Conservation (phyloP, 768 basidiomycete species). For the Harrya chromipes region DNA sequence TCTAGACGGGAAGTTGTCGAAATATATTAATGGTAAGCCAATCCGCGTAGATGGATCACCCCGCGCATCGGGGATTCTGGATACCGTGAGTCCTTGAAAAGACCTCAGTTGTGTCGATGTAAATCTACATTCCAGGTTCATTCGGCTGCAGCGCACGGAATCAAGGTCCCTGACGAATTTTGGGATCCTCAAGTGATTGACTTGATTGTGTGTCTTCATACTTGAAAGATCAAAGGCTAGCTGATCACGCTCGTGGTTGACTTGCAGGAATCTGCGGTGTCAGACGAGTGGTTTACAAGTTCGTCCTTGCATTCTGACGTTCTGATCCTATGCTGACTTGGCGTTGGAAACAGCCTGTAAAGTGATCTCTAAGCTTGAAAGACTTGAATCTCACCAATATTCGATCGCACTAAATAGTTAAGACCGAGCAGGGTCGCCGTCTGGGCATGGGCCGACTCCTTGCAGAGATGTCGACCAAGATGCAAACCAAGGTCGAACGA, state of each 20-base stretch:
- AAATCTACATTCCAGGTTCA: constrained; percentile 44
- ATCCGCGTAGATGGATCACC: constrained; percentile 75
- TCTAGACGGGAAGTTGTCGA: constrained; percentile 64
- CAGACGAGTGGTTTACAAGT: constrained; percentile 78
- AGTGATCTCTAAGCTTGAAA: neutral
- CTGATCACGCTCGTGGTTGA: neutral
- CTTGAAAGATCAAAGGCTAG: neutral
- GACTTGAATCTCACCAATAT: neutral
- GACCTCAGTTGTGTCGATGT: neutral
- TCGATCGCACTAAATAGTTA: constrained; percentile 43
- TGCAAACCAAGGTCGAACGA: constrained; percentile 53
- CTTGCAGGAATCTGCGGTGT: constrained; percentile 64
- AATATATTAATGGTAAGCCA: constrained; percentile 64
- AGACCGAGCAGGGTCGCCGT: constrained; percentile 68
- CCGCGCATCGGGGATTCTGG: constrained; percentile 69
- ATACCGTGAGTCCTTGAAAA: constrained; percentile 45
- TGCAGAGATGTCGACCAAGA: constrained; percentile 56
- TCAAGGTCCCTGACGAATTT: constrained; percentile 70
- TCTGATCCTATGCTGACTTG: neutral
- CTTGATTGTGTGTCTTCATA: constrained; percentile 45
- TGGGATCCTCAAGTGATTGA: constrained; percentile 58
- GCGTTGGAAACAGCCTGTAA: constrained; percentile 22
- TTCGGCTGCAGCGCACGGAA: constrained; percentile 67
- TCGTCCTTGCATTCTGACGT: constrained; percentile 7
- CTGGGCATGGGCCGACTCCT: constrained; percentile 78